Conservation (phyloP, 805 yeast genomes). For the Lachancea mirantina region DNA sequence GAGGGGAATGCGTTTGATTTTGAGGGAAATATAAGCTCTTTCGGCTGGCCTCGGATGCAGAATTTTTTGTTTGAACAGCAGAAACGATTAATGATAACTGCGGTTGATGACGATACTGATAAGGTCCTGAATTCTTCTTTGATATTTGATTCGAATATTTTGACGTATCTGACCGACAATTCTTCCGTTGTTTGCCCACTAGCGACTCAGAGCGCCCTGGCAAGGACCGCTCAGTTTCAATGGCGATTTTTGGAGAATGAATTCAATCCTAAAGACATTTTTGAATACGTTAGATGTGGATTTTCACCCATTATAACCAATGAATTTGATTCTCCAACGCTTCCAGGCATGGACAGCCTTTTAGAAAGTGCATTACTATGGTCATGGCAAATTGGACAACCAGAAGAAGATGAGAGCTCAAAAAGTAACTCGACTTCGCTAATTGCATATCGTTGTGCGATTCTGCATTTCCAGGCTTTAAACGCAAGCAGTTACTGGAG, state of each 20-base stretch:
- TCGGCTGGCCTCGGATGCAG: slow-evolving; percentile 33
- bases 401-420: slow-evolving; percentile 24
- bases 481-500: slow-evolving; percentile 45
- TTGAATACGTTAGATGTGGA: slow-evolving; percentile 46
- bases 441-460: slow-evolving; percentile 42
- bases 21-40: slow-evolving; percentile 7
- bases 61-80: slow-evolving; percentile 31
- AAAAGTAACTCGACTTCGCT: slow-evolving; percentile 17
- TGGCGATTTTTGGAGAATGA: slow-evolving; percentile 40
- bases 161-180: slow-evolving; percentile 19
- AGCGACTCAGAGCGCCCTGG: slow-evolving; percentile 8
- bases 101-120: slow-evolving; percentile 13
- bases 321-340: slow-evolving; percentile 16
- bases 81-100: slow-evolving; percentile 33
- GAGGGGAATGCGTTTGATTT: slow-evolving; percentile 14
- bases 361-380: slow-evolving; percentile 41
- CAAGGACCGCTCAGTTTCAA: slow-evolving; percentile 14
- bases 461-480: slow-evolving; percentile 18
- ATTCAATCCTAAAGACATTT: slow-evolving; percentile 36
- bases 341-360: slow-evolving; percentile 28
- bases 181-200: slow-evolving; percentile 20
- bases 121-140: slow-evolving; percentile 28
- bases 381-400: slow-evolving; percentile 69
- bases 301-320: slow-evolving; percentile 55
- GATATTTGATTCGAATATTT: slow-evolving; percentile 17